A percentile compares a stretch with the other conserved stretches of the same genome.
Evolutionary conservation across 768 basidiomycete species (phyloP).

Genomic region (Rhodotorula graminis): DNA sequence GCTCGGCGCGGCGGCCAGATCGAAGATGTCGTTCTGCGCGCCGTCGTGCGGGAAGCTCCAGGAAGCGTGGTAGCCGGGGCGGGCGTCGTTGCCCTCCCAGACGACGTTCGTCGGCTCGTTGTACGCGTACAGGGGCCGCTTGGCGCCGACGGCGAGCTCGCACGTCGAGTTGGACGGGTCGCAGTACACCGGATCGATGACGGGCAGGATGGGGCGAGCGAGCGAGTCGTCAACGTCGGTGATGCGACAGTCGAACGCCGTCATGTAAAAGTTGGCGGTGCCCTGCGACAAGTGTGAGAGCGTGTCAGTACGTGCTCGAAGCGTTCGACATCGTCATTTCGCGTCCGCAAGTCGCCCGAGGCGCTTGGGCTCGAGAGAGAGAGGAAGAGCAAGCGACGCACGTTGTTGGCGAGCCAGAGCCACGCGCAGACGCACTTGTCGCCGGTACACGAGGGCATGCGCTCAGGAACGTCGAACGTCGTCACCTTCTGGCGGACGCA

Average conservation of each 20-base stretch:
- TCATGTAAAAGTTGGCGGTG: conserved; percentile 32
- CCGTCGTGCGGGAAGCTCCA: conserved; percentile 26
- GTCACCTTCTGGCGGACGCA: conserved; percentile 42
- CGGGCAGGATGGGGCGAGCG: conserved; percentile 7
- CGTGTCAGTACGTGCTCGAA: conserved; percentile 22
- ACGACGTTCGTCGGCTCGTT: conserved; percentile 15
- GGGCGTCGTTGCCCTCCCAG: conserved; percentile 5
- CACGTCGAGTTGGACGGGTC: background rate
- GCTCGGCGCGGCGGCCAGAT: background rate
- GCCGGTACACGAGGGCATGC: conserved; percentile 42
- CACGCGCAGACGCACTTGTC: conserved; percentile 43
- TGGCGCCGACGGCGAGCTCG: conserved; percentile 2
- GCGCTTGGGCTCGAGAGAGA: too few species aligned
- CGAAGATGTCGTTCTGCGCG: conserved; percentile 34
- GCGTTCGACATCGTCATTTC: too few species aligned
- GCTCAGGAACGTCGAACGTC: conserved; percentile 36
- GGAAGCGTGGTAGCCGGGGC: conserved; percentile 12
- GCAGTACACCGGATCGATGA: conserved; percentile 22
- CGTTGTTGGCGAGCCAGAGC: background rate
- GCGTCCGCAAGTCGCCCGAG: too few species aligned
- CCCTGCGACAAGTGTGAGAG: conserved; percentile 28
- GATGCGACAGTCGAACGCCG: conserved; percentile 22
- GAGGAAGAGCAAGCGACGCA: background rate
- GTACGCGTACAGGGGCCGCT: conserved; percentile 28
- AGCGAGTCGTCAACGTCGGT: background rate